These are phyloP conservation scores for Cocos nucifera DNA, from an alignment of 176 grass and related monocot species.

Conservation along the genomic window DNA sequence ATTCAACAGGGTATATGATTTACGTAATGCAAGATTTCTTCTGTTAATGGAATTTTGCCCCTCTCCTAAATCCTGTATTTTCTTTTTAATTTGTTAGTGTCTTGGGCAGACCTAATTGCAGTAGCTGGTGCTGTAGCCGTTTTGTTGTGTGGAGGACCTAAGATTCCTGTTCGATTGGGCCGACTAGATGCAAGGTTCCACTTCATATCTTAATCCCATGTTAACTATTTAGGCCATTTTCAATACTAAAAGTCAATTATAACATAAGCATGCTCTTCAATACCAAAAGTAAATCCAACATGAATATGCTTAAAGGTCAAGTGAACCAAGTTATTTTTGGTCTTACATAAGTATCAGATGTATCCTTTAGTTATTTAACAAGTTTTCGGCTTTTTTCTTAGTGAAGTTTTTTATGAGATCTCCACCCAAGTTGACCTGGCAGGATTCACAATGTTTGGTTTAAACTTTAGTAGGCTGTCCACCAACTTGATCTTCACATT, in stretches of 20 bases:
- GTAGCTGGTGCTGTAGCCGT: constrained; percentile 86
- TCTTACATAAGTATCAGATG: not conserved
- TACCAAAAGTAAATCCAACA: no score
- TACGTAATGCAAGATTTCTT: not conserved
- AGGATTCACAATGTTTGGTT: not conserved
- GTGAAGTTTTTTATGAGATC: not conserved
- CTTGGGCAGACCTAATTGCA: constrained; percentile 95
- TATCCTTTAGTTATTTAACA: not conserved
- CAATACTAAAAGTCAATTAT: no score
- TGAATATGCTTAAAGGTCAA: no score
- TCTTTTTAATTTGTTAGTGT: constrained; percentile 38
- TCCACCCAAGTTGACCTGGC: not conserved
- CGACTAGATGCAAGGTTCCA: constrained; percentile 80
- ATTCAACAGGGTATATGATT: constrained; percentile 52
- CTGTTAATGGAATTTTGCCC: constrained; percentile 13
- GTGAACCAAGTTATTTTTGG: not conserved
- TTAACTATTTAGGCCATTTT: no score
- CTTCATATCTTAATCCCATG: not conserved
- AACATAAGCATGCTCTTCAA: no score
- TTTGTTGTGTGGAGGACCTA: constrained; percentile 69
- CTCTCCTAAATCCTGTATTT: not conserved
- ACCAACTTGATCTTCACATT: constrained; percentile 15
- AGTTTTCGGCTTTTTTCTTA: not conserved
- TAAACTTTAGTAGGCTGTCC: not conserved
- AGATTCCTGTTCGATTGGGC: constrained; percentile 66